Conservation (phyloP, 2,329 filamentous ascomycete species). For the Nakataea oryzae region DNA sequence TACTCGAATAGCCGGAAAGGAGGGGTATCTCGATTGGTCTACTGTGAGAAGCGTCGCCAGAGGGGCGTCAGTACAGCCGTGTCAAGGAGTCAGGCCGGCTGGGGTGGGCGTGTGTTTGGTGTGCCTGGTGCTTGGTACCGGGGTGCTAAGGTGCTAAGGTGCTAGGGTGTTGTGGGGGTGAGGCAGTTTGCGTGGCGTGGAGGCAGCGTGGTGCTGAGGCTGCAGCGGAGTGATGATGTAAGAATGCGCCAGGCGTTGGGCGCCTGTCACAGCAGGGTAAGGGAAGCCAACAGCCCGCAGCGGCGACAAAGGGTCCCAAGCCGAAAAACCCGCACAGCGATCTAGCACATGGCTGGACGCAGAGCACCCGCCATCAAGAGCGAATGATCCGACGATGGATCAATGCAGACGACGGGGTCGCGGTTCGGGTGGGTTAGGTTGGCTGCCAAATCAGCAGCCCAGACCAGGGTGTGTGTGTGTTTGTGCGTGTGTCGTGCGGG, state of each 20-base stretch:
- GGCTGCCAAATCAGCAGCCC: neutral
- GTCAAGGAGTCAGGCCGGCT: neutral
- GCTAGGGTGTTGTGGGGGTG: too few relatives aligned
- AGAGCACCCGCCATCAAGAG: neutral
- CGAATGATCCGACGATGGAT: neutral
- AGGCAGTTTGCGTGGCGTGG: too few relatives aligned
- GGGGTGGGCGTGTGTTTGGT: neutral
- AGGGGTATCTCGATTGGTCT: slow-evolving; percentile 5
- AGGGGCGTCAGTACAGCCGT: neutral
- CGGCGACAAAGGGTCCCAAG: neutral
- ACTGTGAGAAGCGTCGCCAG: neutral
- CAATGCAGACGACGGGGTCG: neutral
- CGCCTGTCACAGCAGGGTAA: neutral
- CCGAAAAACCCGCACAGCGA: neutral
- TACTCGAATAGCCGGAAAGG: neutral
- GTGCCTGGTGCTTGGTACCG: neutral
- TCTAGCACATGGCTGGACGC: neutral
- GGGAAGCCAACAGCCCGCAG: neutral
- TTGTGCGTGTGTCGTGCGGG: too few relatives aligned
- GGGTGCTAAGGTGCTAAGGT: too few relatives aligned
- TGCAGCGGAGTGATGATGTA: neutral
- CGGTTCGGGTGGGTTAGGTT: neutral
- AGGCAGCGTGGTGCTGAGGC: neutral
- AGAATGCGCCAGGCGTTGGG: neutral
- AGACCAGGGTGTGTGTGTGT: neutral